Evolutionary conservation across 2,329 filamentous ascomycete species (phyloP).

Genomic region (Aspergillus sp.): DNA sequence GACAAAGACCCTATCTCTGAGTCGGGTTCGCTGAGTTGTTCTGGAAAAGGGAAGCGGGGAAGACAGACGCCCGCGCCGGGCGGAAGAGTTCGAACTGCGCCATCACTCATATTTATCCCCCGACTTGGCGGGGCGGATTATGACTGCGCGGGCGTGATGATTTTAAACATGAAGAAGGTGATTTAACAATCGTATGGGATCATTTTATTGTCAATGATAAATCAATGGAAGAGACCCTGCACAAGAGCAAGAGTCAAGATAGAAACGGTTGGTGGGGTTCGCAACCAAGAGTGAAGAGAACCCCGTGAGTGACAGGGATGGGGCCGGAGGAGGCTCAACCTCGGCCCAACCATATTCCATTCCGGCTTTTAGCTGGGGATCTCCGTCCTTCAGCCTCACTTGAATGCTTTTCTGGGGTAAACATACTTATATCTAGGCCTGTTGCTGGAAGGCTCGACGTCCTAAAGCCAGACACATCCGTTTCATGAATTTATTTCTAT

Average conservation of each 20-base stretch:
- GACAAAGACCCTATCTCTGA: not conserved
- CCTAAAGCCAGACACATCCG: not conserved
- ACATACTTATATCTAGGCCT: not conserved
- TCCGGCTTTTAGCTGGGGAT: not conserved
- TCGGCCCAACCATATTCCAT: constrained; percentile 9
- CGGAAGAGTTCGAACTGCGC: not conserved
- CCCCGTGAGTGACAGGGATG: not conserved
- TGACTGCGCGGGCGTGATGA: not conserved
- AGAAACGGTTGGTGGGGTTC: constrained; percentile 7
- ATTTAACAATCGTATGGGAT: not conserved
- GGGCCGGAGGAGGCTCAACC: constrained; percentile 10
- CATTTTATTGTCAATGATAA: not conserved
- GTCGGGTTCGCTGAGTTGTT: not conserved
- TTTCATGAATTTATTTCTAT: not conserved
- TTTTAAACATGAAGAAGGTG: not conserved
- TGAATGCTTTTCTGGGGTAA: not conserved
- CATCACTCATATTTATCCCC: not conserved
- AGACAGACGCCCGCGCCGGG: constrained; percentile 12
- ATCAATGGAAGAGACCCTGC: not conserved
- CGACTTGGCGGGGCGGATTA: not conserved
- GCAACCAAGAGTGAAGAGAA: constrained; percentile 1
- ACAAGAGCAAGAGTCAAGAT: not conserved
- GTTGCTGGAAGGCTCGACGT: not conserved
- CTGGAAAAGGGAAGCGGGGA: constrained; percentile 18
- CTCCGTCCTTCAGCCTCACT: not conserved